These are phyloP conservation scores for Lycium barbarum DNA, from an alignment of 257 asterid genomes.

Conservation along the genomic window DNA sequence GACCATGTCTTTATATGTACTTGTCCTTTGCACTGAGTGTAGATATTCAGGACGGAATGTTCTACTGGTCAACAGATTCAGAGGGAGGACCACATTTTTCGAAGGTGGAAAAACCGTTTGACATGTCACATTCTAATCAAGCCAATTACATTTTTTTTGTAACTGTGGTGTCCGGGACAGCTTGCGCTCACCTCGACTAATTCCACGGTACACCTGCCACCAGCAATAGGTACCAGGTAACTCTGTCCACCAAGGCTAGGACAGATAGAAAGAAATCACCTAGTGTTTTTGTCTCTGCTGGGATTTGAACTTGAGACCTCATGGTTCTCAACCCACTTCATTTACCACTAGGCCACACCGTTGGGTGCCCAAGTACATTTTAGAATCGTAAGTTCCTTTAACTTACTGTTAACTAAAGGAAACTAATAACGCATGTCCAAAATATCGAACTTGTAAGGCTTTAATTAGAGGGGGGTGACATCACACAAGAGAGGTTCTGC, in stretches of 20 bases:
- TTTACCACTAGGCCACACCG: no score
- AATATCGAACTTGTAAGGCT: neutral
- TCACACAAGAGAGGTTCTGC: neutral
- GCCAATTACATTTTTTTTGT: no score
- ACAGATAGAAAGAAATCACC: no score
- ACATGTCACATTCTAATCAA: neutral
- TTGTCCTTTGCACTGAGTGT: constrained; percentile 74
- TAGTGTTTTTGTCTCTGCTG: no score
- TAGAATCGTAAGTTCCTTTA: constrained; percentile 5
- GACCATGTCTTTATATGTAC: constrained; percentile 93
- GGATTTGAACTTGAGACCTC: no score
- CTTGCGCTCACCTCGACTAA: no score
- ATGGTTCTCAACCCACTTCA: no score
- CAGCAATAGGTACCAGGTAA: no score
- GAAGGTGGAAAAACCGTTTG: constrained; percentile 51
- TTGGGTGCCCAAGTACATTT: neutral
- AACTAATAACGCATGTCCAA: constrained; percentile 5
- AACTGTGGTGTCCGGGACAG: no score
- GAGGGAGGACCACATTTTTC: constrained; percentile 77
- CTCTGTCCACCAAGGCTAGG: no score
- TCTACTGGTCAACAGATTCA: constrained; percentile 92
- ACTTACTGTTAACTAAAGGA: constrained; percentile 12
- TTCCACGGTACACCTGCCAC: no score
- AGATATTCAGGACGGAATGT: constrained; percentile 82
- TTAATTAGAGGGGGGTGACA: neutral